phyloP scores from a whole-genome alignment of 2,329 filamentous ascomycete genomes.

The Pseudonectria foliicola region DNA sequence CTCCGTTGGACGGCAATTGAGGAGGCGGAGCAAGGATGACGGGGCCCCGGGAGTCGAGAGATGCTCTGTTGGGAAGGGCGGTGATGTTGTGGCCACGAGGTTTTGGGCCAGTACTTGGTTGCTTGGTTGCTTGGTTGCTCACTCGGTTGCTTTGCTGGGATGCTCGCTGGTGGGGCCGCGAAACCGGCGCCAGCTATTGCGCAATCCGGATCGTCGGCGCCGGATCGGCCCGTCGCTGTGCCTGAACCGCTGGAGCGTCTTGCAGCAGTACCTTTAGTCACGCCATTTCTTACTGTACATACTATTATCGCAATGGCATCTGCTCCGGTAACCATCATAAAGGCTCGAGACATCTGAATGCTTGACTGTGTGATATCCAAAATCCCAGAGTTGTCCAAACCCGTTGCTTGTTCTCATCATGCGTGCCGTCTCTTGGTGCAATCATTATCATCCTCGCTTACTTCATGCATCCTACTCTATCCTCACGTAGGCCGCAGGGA shows the following conservation, averaged over 20 bases:
- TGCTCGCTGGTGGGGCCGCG: conserved; percentile 18
- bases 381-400: background rate
- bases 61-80: conserved; percentile 4
- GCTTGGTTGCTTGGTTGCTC: too few species aligned
- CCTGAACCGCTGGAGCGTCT: too few species aligned
- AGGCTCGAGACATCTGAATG: too few species aligned
- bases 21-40: conserved; percentile 1
- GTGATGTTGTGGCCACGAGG: conserved; percentile 9
- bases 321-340: too few species aligned
- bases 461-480: conserved; percentile 28
- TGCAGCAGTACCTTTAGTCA: too few species aligned
- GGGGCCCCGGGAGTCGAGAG: conserved; percentile 3
- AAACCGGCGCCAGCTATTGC: conserved; percentile 21
- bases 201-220: conserved; percentile 11
- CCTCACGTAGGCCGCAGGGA: conserved; percentile 70
- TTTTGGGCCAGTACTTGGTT: too few species aligned
- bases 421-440: background rate
- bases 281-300: too few species aligned
- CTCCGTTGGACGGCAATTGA: conserved; percentile 11
- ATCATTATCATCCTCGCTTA: conserved; percentile 2
- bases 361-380: background rate
- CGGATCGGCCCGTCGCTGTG: conserved; percentile 8
- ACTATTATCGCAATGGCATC: too few species aligned
- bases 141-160: conserved; percentile 1
- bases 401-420: conserved; percentile 1